A percentile compares a stretch with the other conserved stretches of the same genome.
Conservation (phyloP, 2,329 filamentous ascomycete species). For the Colletotrichum truncatum region DNA sequence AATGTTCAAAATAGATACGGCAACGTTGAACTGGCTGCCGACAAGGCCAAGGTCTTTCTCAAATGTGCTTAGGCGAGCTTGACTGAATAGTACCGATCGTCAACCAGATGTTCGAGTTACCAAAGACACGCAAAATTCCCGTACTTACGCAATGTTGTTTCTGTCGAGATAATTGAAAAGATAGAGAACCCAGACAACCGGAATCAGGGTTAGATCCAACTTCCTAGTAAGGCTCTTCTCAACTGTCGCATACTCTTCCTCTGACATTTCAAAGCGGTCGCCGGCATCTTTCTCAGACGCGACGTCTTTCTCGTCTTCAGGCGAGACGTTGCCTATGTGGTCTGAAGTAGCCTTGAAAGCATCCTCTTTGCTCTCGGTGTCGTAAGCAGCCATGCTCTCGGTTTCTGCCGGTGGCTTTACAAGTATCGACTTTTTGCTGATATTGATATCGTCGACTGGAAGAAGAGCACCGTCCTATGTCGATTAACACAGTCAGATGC, state of each 20-base stretch:
- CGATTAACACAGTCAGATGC: too few species aligned
- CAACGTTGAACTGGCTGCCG: conserved; percentile 6
- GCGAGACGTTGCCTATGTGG: background rate
- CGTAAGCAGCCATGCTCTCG: background rate
- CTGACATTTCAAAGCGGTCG: background rate
- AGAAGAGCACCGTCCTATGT: too few species aligned
- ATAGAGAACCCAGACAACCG: conserved; percentile 16
- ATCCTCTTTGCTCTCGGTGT: background rate
- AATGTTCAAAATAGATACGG: conserved; percentile 1
- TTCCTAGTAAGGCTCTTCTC: conserved; percentile 29
- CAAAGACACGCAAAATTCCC: background rate
- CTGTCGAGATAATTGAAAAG: conserved; percentile 20
- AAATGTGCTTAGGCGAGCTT: conserved; percentile 11
- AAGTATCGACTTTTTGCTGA: too few species aligned
- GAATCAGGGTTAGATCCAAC: conserved; percentile 35
- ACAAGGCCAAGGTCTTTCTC: conserved; percentile 1
- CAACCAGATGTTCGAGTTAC: background rate
- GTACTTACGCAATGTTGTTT: conserved; percentile 27
- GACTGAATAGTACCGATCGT: background rate
- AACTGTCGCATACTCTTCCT: background rate
- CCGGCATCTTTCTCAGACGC: background rate
- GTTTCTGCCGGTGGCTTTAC: too few species aligned
- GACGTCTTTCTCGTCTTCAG: background rate
- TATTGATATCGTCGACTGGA: too few species aligned
- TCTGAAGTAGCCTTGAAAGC: conserved; percentile 5